Percentiles rank a stretch among this genome's conserved stretches.
Conservation (phyloP, 179 eudicot genomes). For the Drosera spatulata region DNA sequence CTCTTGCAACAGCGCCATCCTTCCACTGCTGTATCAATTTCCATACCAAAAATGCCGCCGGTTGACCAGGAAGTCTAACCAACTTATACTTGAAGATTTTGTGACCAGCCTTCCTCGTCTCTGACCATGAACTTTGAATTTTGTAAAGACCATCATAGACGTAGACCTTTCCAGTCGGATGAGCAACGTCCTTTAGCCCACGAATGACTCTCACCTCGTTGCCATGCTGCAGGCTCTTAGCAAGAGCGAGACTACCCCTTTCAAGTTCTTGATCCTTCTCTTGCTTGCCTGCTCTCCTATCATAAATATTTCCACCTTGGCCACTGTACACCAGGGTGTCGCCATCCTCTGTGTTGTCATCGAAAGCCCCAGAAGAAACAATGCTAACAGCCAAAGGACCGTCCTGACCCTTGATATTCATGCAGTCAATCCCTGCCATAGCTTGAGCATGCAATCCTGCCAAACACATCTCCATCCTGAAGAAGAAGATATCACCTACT, state of each 20-base stretch:
- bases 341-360: conserved; percentile 25
- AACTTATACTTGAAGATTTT: conserved; percentile 30
- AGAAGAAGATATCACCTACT: conserved; percentile 54
- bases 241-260: conserved; percentile 40
- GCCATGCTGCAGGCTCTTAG: conserved; percentile 22
- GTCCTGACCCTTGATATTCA: conserved; percentile 15
- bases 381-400: conserved; percentile 45
- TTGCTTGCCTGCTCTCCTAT: conserved; percentile 14
- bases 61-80: conserved; percentile 29
- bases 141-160: conserved; percentile 31
- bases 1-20: conserved; percentile 14
- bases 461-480: conserved; percentile 52
- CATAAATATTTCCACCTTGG: conserved; percentile 33
- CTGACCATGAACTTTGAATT: conserved; percentile 32
- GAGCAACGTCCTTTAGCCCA: conserved; percentile 20
- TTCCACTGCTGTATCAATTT: conserved; percentile 30
- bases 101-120: conserved; percentile 29
- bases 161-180: conserved; percentile 15
- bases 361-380: conserved; percentile 48
- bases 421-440: conserved; percentile 55
- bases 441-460: conserved; percentile 54
- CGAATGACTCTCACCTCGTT: conserved; percentile 33
- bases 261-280: conserved; percentile 37
- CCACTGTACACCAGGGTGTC: conserved; percentile 50
- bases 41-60: conserved; percentile 26